Evolutionary conservation across 2,329 filamentous ascomycete species (phyloP).

Genomic region (Colletotrichum somersetense): DNA sequence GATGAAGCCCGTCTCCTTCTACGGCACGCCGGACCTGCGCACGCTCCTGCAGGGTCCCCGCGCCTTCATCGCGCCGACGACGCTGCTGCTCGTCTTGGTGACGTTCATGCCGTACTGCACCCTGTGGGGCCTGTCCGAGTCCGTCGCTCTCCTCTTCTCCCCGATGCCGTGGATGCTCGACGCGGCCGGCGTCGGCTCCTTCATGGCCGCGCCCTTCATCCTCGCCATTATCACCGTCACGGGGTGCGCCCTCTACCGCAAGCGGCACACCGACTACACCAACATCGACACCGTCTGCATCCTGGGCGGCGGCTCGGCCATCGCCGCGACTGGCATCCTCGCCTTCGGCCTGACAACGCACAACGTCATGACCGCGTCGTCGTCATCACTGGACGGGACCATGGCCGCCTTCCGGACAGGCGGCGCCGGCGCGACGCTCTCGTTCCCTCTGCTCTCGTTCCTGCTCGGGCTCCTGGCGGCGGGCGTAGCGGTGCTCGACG

Average conservation of each 20-base stretch:
- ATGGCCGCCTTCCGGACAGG: conserved; percentile 47
- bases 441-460: conserved; percentile 58
- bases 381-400: conserved; percentile 2
- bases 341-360: conserved; percentile 60
- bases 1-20: conserved; percentile 56
- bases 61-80: conserved; percentile 64
- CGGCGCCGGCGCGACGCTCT: conserved; percentile 48
- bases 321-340: conserved; percentile 58
- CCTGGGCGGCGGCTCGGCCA: conserved; percentile 53
- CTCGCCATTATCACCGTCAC: conserved; percentile 52
- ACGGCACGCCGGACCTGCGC: conserved; percentile 46
- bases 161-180: conserved; percentile 57
- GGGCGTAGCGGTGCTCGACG: conserved; percentile 56
- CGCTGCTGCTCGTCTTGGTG: conserved; percentile 58
- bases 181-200: conserved; percentile 56
- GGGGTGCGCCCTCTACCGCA: conserved; percentile 50
- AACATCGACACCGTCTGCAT: conserved; percentile 50
- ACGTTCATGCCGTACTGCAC: conserved; percentile 60
- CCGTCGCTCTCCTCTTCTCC: conserved; percentile 62
- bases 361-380: conserved; percentile 50
- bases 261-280: conserved; percentile 51
- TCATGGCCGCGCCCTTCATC: conserved; percentile 60
- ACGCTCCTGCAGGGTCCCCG: conserved; percentile 60
- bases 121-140: conserved; percentile 61
- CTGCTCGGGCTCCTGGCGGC: conserved; percentile 62